These are phyloP conservation scores for Chamaecrista fasciculata DNA, from an alignment of 306 rosid genomes.

Conservation along the genomic window DNA sequence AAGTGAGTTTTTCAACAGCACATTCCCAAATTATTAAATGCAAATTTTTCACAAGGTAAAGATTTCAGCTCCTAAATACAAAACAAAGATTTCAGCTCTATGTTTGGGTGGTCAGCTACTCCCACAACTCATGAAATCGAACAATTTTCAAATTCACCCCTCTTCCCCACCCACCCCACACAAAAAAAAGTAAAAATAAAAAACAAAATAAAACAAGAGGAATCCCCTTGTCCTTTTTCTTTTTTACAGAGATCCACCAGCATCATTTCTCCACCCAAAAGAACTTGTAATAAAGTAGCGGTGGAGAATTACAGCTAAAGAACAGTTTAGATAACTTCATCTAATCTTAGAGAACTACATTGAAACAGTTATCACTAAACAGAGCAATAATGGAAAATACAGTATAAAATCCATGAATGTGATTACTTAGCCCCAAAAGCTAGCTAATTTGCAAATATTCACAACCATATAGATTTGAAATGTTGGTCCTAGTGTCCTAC, in stretches of 20 bases:
- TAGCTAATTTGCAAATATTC: constrained; percentile 4
- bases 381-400: background rate
- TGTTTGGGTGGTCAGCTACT: background rate
- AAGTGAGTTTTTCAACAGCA: too few relatives aligned
- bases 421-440: background rate
- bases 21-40: too few relatives aligned
- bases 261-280: constrained; percentile 11
- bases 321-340: background rate
- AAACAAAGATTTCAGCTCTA: background rate
- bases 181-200: too few relatives aligned
- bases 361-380: background rate
- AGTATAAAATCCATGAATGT: constrained; percentile 2
- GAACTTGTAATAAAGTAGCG: background rate
- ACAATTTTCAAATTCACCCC: background rate
- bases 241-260: too few relatives aligned
- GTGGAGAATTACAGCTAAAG: background rate
- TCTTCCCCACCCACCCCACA: too few relatives aligned
- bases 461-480: background rate
- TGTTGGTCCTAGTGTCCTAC: background rate
- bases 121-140: background rate
- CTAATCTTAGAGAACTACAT: background rate
- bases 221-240: too few relatives aligned
- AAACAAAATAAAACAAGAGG: too few relatives aligned
- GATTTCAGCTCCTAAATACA: constrained; percentile 32
- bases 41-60: constrained; percentile 87